Evolutionary conservation across 306 rosid genomes (phyloP), one percentile per base, ranked within the genome.

Genomic region (Quillaja saponaria): DNA sequence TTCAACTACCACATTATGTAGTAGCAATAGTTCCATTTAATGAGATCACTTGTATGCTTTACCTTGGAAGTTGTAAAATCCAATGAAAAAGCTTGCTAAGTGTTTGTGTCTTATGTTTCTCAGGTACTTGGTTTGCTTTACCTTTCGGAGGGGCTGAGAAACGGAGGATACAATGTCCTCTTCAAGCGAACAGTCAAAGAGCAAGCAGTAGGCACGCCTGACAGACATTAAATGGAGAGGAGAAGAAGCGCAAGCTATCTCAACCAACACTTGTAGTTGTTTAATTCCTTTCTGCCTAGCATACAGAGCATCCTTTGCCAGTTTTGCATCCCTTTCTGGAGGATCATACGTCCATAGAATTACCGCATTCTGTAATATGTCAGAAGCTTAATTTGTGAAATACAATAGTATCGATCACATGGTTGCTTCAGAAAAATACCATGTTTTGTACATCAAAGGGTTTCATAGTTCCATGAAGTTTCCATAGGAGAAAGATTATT

Each of bases 201-300:
- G 82, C 76, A 85, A 76, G 61, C 84, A 71, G 58, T 94, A 94
- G 13, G 77, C 80, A 72, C 83, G 82, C 76, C 97, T 89, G 61
- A 94, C 99, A 19, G 80, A 88, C 61, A 87, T 71, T 71, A 85
- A 77, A 79, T 94, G 97, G 77, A 80, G 77, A 45, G 99, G 96
- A 71, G 86, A 74, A n/a, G 97, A 67, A 34, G 95, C 84, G 53
- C 99, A 94, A 5, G 97, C 83, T 71, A 94, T 80, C 85, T 89
- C 99, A 40, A 85, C 81, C 51, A 94, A 67, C 73, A 85, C 76
- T 71, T 78, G 71, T 13, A 89, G 82, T 13, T 80, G 71, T 49
- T 80, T 68, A 53, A 78, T 46, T 31, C 85, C 81, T 13, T 74
- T 78, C 73, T 11, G 75, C 71, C 47, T 72, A 18, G 46, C 74